Conservation (phyloP, 306 rosid species). For the Luffa aegyptiaca region DNA sequence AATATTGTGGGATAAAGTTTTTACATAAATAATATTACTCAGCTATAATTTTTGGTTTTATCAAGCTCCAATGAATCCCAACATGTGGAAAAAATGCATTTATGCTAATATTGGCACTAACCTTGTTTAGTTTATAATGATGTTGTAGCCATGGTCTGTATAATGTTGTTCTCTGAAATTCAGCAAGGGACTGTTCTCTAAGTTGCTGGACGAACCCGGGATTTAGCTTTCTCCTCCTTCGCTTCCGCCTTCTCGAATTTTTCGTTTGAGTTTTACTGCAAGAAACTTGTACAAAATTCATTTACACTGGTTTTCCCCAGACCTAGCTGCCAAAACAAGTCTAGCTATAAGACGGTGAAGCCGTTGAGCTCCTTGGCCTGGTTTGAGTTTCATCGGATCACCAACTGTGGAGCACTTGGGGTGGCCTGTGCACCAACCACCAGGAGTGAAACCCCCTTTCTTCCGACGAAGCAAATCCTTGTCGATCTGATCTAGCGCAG, state of each 20-base stretch:
- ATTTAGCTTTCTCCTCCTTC: not conserved
- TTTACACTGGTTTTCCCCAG: conserved; percentile 57
- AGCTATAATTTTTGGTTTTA: not conserved
- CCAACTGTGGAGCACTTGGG: conserved; percentile 69
- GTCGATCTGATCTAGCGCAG: conserved; percentile 54
- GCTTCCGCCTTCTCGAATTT: not conserved
- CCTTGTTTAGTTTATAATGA: not conserved
- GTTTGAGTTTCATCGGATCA: conserved; percentile 47
- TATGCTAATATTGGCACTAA: not conserved
- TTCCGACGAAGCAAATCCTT: conserved; percentile 35
- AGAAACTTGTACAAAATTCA: conserved; percentile 19
- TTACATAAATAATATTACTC: not conserved
- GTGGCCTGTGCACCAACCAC: conserved; percentile 80
- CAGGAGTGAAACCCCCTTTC: conserved; percentile 54
- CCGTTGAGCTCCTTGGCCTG: conserved; percentile 57
- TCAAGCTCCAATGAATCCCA: not conserved
- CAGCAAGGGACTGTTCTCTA: not conserved
- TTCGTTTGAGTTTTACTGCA: not conserved
- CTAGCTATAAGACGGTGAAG: conserved; percentile 41
- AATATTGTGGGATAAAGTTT: conserved; percentile 1
- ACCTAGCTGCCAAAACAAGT: conserved; percentile 27
- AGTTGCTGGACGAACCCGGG: not conserved
- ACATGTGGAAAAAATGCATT: not conserved
- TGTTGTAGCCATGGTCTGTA: not conserved
- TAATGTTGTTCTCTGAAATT: not conserved